Percentiles rank a stretch among this genome's conserved stretches.
Evolutionary conservation across 2,329 filamentous ascomycete genomes (phyloP).

Genomic region (Blastomyces gilchristii): DNA sequence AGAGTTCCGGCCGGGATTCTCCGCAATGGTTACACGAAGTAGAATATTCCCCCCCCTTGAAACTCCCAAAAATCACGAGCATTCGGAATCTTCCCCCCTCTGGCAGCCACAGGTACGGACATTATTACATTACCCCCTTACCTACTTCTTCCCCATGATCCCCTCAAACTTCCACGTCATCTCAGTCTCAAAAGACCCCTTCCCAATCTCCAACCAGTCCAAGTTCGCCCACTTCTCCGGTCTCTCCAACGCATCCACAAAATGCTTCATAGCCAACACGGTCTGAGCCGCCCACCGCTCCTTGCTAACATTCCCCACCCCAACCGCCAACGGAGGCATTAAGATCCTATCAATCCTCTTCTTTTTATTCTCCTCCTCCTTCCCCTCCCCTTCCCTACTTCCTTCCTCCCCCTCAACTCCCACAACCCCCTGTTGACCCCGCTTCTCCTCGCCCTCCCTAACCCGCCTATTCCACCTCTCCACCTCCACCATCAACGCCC

Average conservation of each 20-base stretch:
- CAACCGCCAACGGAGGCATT: constrained; percentile 46
- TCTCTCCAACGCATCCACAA: constrained; percentile 37
- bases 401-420: constrained; percentile 28
- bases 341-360: constrained; percentile 36
- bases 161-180: constrained; percentile 17
- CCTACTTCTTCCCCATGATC: background rate
- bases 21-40: background rate
- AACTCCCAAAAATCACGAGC: background rate
- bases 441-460: constrained; percentile 6
- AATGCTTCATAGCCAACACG: constrained; percentile 45
- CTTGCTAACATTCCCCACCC: constrained; percentile 37
- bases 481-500: constrained; percentile 42
- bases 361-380: constrained; percentile 10
- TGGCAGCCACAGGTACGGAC: too few relatives aligned
- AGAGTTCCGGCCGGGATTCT: background rate
- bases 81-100: too few relatives aligned
- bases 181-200: constrained; percentile 21
- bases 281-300: constrained; percentile 43
- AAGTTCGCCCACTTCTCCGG: constrained; percentile 36
- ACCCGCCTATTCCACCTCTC: constrained; percentile 38
- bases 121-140: background rate
- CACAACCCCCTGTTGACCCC: constrained; percentile 12
- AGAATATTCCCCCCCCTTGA: background rate
- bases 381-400: constrained; percentile 26
- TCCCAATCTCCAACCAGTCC: constrained; percentile 26